Percentiles rank a stretch among this genome's conserved stretches.
These are phyloP conservation scores for Trametes villosa DNA, from an alignment of 768 basidiomycete genomes.

Conservation along the genomic window DNA sequence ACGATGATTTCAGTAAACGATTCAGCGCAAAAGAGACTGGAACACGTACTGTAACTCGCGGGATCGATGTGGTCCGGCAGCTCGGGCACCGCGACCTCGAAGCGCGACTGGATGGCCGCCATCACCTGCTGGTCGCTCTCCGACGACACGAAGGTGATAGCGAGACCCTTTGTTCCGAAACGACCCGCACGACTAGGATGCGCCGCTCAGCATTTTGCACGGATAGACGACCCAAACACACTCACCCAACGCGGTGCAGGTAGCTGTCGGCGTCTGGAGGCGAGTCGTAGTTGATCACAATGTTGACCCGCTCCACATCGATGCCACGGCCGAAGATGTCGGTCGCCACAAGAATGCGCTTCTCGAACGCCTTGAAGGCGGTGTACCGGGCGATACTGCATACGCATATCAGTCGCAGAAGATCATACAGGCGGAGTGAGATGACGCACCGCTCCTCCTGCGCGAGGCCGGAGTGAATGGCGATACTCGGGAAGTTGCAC, in stretches of 20 bases:
- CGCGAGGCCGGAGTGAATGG: constrained; percentile 91
- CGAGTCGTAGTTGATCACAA: constrained; percentile 98
- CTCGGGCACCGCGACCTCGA: constrained; percentile 96
- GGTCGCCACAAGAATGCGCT: constrained; percentile 97
- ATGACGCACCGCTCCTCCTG: constrained; percentile 90
- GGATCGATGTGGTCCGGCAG: constrained; percentile 94
- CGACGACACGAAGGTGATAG: constrained; percentile 94
- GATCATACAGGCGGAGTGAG: not conserved
- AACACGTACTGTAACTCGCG: constrained; percentile 87
- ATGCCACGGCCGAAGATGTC: constrained; percentile 99
- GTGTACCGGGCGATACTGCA: constrained; percentile 90
- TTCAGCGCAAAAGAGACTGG: not conserved
- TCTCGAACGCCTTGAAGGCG: constrained; percentile 99
- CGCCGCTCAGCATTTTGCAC: constrained; percentile 4
- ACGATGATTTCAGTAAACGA: not conserved
- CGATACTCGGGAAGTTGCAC: constrained; percentile 98
- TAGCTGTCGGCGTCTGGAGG: constrained; percentile 98
- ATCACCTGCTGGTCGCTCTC: constrained; percentile 95
- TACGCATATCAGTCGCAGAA: constrained; percentile 11
- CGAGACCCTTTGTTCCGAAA: constrained; percentile 99
- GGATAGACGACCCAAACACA: constrained; percentile 4
- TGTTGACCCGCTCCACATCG: constrained; percentile 99
- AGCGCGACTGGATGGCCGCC: constrained; percentile 91
- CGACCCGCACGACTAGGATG: constrained; percentile 89
- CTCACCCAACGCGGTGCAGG: constrained; percentile 94